Percentiles rank a stretch among this genome's conserved stretches.
Evolutionary conservation across 2,329 filamentous ascomycete species (phyloP).

Genomic region (Pseudopyrenochaeta lycopersici): DNA sequence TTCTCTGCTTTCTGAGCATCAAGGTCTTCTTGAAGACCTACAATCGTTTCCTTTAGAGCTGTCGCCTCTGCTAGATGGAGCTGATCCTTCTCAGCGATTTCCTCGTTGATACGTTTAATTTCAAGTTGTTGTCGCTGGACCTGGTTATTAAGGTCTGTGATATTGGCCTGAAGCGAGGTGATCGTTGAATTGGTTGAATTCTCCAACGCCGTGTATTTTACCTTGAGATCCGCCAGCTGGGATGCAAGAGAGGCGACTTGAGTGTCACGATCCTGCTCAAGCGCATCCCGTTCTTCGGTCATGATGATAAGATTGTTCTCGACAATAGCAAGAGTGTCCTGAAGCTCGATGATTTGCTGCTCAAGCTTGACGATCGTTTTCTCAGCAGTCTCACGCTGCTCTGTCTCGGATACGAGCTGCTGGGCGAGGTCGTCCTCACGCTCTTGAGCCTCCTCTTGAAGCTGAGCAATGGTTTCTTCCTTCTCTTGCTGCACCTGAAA

Average conservation of each 20-base stretch:
- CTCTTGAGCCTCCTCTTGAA: conserved; percentile 49
- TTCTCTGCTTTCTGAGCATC: conserved; percentile 30
- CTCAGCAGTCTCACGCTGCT: conserved; percentile 50
- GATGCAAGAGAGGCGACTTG: conserved; percentile 46
- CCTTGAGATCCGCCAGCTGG: conserved; percentile 43
- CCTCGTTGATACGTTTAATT: conserved; percentile 46
- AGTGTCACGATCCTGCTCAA: conserved; percentile 40
- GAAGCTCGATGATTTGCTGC: conserved; percentile 45
- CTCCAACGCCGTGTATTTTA: conserved; percentile 44
- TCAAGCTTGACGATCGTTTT: conserved; percentile 44
- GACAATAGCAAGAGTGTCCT: conserved; percentile 39
- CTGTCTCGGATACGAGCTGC: conserved; percentile 51
- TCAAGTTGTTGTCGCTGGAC: conserved; percentile 49
- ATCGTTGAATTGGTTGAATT: conserved; percentile 43
- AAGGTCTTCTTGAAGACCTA: conserved; percentile 31
- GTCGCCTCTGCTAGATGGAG: conserved; percentile 38
- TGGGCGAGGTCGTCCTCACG: conserved; percentile 51
- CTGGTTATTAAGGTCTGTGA: conserved; percentile 52
- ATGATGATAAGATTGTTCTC: conserved; percentile 32
- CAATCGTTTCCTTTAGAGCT: conserved; percentile 33
- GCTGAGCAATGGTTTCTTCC: conserved; percentile 47
- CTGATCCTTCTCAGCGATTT: conserved; percentile 33
- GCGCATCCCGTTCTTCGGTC: conserved; percentile 42
- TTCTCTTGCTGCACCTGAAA: conserved; percentile 57
- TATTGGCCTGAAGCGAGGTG: conserved; percentile 46